These are phyloP conservation scores for Panus rudis DNA, from an alignment of 768 basidiomycete genomes.

Conservation along the genomic window DNA sequence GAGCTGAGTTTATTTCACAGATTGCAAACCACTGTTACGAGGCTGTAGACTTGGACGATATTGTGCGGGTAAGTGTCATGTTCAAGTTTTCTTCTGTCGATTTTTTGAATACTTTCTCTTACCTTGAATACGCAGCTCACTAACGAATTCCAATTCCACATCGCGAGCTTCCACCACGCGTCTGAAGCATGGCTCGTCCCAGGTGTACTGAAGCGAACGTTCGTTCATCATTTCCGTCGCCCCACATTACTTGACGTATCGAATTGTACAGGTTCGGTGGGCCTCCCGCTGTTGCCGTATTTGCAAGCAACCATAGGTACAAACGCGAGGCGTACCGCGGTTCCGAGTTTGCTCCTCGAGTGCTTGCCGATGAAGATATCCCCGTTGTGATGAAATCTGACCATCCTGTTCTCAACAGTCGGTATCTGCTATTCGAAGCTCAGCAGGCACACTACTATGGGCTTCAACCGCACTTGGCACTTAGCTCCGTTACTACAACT, in stretches of 20 bases:
- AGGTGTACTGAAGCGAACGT: conserved; percentile 63
- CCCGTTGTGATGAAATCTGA: conserved; percentile 77
- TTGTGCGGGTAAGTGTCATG: conserved; percentile 61
- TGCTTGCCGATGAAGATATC: conserved; percentile 62
- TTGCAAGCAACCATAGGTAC: conserved; percentile 49
- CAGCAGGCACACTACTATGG: conserved; percentile 74
- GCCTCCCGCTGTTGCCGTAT: conserved; percentile 73
- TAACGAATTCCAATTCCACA: conserved; percentile 78
- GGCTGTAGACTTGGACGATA: conserved; percentile 65
- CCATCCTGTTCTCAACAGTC: conserved; percentile 58
- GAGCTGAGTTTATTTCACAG: conserved; percentile 24
- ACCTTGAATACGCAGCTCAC: conserved; percentile 41
- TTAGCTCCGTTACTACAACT: conserved; percentile 68
- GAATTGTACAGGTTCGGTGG: conserved; percentile 43
- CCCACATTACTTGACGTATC: not conserved
- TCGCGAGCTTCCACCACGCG: conserved; percentile 75
- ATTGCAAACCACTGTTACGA: conserved; percentile 66
- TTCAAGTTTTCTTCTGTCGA: no score
- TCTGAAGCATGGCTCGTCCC: conserved; percentile 82
- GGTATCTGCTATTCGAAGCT: conserved; percentile 77
- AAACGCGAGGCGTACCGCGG: conserved; percentile 80
- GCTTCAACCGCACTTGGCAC: conserved; percentile 58
- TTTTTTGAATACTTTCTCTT: not conserved
- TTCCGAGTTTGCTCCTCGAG: conserved; percentile 73
- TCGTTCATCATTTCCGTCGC: no score